A percentile compares a stretch with the other conserved stretches of the same genome.
phyloP scores from a whole-genome alignment of 148 eudicot genomes.

The Vaccinium myrtillus region DNA sequence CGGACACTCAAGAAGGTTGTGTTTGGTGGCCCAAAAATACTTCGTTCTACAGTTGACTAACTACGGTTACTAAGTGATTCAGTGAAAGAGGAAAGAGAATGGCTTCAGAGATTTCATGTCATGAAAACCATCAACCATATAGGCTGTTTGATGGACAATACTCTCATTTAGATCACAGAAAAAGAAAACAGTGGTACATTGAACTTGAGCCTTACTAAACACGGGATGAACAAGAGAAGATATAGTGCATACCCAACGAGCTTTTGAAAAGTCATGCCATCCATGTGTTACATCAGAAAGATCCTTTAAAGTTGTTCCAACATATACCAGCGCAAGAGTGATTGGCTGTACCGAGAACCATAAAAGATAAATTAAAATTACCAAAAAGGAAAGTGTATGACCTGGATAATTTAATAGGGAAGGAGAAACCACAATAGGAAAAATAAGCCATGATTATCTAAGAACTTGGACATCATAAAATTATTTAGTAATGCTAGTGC shows the following conservation, averaged over 20 bases:
- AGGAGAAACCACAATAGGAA: slow-evolving; percentile 8
- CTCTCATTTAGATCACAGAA: background rate
- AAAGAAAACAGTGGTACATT: background rate
- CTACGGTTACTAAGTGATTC: background rate
- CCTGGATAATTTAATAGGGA: background rate
- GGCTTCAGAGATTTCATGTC: background rate
- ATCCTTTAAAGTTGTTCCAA: slow-evolving; percentile 83
- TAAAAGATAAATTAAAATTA: background rate
- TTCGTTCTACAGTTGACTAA: background rate
- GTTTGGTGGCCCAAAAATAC: background rate
- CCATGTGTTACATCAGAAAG: slow-evolving; percentile 89
- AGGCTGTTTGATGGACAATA: background rate
- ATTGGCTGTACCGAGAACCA: slow-evolving; percentile 57
- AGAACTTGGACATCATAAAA: slow-evolving; percentile 2
- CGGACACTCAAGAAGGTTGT: background rate
- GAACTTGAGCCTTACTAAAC: background rate
- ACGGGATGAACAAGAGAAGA: background rate
- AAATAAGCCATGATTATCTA: background rate
- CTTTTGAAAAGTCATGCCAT: slow-evolving; percentile 63
- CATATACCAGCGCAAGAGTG: slow-evolving; percentile 74
- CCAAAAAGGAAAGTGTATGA: background rate
- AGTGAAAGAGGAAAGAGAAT: background rate
- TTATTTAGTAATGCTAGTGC: background rate
- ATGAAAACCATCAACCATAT: background rate
- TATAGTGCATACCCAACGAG: slow-evolving; percentile 66